Percentiles rank a stretch among this genome's conserved stretches.
Evolutionary conservation across 2,329 filamentous ascomycete species (phyloP).

Genomic region (Paraconiothyrium brasiliense): DNA sequence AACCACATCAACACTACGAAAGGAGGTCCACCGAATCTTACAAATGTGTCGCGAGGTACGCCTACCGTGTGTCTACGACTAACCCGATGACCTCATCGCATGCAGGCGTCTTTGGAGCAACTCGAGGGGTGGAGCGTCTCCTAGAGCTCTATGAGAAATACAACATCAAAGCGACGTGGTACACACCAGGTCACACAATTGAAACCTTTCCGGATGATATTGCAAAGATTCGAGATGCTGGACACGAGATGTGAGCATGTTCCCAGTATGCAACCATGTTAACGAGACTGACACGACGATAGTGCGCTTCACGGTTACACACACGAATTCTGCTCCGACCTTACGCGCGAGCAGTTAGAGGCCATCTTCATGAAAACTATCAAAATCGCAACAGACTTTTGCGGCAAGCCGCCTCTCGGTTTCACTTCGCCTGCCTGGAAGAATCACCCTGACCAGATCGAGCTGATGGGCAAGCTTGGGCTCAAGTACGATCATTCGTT

Average conservation of each 20-base stretch:
- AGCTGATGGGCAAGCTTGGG: conserved; percentile 48
- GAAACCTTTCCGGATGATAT: conserved; percentile 74
- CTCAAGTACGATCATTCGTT: conserved; percentile 55
- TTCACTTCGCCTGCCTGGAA: conserved; percentile 53
- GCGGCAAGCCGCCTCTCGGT: conserved; percentile 49
- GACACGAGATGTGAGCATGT: conserved; percentile 63
- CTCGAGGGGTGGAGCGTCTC: conserved; percentile 71
- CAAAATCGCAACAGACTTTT: conserved; percentile 45
- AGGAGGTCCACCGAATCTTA: background rate
- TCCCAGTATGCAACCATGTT: too few relatives aligned
- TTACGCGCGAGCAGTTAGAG: conserved; percentile 34
- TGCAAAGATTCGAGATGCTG: conserved; percentile 64
- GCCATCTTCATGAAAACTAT: conserved; percentile 45
- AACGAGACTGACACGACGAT: background rate
- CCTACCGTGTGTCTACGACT: background rate
- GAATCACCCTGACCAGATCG: conserved; percentile 45
- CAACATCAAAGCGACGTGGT: conserved; percentile 74
- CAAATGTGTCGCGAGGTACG: conserved; percentile 5
- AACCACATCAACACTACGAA: conserved; percentile 15
- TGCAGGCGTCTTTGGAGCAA: conserved; percentile 72
- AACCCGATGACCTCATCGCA: background rate
- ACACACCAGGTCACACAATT: conserved; percentile 68
- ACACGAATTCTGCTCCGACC: conserved; percentile 21
- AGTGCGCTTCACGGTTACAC: conserved; percentile 61
- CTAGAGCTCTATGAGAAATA: conserved; percentile 78